These are phyloP conservation scores for Kazachstania kunashirensis DNA, from an alignment of 805 yeast genomes.

Conservation along the genomic window DNA sequence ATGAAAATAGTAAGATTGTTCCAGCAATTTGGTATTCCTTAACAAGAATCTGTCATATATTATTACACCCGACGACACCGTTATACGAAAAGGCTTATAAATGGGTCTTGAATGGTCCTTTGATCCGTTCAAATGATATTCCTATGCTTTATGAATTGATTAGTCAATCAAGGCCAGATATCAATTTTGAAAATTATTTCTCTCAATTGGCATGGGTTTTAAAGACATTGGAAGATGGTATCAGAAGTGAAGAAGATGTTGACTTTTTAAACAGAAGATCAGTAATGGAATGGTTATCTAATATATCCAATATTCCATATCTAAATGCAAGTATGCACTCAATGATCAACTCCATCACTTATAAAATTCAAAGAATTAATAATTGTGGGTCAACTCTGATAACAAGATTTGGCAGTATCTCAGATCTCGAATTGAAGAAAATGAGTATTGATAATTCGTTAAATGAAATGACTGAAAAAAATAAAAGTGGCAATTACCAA, in stretches of 20 bases:
- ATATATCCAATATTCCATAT: conserved; percentile 45
- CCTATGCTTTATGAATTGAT: conserved; percentile 34
- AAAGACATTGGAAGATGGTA: conserved; percentile 38
- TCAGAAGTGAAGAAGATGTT: conserved; percentile 42
- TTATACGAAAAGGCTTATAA: conserved; percentile 62
- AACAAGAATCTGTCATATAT: conserved; percentile 46
- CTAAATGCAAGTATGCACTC: conserved; percentile 33
- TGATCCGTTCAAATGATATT: conserved; percentile 33
- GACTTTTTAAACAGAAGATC: conserved; percentile 42
- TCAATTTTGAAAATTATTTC: conserved; percentile 36
- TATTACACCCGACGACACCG: conserved; percentile 61
- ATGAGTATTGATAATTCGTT: conserved; percentile 8
- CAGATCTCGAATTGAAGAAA: conserved; percentile 30
- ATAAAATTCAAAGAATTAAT: conserved; percentile 41
- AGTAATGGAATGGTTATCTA: conserved; percentile 59
- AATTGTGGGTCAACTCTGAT: conserved; percentile 50
- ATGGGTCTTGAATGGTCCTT: conserved; percentile 46
- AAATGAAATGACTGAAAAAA: conserved; percentile 5
- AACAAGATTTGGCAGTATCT: conserved; percentile 44
- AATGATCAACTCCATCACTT: conserved; percentile 35
- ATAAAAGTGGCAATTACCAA: conserved; percentile 6
- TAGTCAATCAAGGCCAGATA: conserved; percentile 16
- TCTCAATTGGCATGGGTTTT: conserved; percentile 62
- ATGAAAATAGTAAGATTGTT: conserved; percentile 24
- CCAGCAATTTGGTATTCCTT: conserved; percentile 47